Evolutionary conservation across 306 rosid species (phyloP), one percentile per base, ranked within the genome.

Genomic region (Dryas alaskensis): DNA sequence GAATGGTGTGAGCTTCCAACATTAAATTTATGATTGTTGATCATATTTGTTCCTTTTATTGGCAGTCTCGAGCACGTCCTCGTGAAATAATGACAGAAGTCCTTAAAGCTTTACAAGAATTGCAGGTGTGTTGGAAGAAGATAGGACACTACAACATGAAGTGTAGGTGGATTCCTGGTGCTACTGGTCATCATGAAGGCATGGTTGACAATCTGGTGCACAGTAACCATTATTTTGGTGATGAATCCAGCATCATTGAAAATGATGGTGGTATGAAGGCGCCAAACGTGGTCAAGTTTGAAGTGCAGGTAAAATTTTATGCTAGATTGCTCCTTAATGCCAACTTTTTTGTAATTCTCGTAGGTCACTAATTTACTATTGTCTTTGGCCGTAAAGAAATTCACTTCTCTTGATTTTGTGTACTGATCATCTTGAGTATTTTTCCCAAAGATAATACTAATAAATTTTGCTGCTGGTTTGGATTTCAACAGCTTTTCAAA

Each of bases 131-230:
- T 66, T 94, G 98, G 98, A 94, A 94, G 86, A 94, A 89, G 86
- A 91, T 94, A 54, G 98, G 98, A 2, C 96, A 86, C 78, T 94
- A 94, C 88, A 94, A 89, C 84, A 91, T 94, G 97, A 94, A 93
- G 84, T 93, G 98, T 76, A 83, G 89, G 84, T 92, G 97, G 93
- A 76, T 80, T 58, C 80, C 84, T 39, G 84, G 84, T 65, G 64
- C 64, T 72, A 76, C 86, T 53, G 88, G 85, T 74, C 91, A 84
- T 39, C 84, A 71, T 5, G 94, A 88, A 78, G 98, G 83, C 81
- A 89, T 86, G 88, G 60, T 85, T 6, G 87, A 86, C 82, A 84
- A 80, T 83, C 67, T 82, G 53, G 82, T 83, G 77, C 86, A 78
- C 65, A 57, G 60, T 72, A 84, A 89, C 79, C 84, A 81, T 49